These are phyloP conservation scores for Arabidopsis arenosa DNA, from an alignment of 345 rosid genomes.

Conservation along the genomic window DNA sequence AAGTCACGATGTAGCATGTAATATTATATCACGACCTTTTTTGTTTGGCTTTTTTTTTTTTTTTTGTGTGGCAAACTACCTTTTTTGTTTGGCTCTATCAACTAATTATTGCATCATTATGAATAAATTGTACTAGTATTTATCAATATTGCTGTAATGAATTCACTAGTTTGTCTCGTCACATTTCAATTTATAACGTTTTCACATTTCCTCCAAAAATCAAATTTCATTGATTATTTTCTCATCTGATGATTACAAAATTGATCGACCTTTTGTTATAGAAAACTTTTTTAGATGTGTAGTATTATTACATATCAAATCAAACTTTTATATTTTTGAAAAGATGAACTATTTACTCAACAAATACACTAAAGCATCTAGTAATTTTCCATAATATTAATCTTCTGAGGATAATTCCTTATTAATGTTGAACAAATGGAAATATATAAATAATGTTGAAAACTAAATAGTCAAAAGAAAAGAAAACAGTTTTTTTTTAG, in stretches of 20 bases:
- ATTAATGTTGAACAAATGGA: background rate
- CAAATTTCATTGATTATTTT: background rate
- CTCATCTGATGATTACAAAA: background rate
- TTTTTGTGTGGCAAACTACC: too few species aligned
- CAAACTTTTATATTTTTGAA: background rate
- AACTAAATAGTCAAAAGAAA: slow-evolving; percentile 27
- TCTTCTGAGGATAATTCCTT: background rate
- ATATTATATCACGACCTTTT: too few species aligned
- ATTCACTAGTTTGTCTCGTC: background rate
- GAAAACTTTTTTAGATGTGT: background rate
- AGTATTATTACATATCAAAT: background rate
- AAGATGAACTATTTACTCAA: background rate
- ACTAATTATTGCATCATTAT: too few species aligned
- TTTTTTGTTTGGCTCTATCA: too few species aligned
- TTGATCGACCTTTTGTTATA: background rate
- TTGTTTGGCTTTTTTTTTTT: too few species aligned
- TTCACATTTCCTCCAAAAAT: background rate
- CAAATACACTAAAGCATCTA: background rate
- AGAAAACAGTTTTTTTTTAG: background rate
- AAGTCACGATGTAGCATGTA: background rate
- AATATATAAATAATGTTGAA: background rate
- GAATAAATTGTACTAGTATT: too few species aligned
- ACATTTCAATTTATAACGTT: background rate
- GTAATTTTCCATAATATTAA: background rate
- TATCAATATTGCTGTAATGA: background rate